Evolutionary conservation across 1,139 yeast species (phyloP).

Genomic region (Scheffersomyces lignicola): DNA sequence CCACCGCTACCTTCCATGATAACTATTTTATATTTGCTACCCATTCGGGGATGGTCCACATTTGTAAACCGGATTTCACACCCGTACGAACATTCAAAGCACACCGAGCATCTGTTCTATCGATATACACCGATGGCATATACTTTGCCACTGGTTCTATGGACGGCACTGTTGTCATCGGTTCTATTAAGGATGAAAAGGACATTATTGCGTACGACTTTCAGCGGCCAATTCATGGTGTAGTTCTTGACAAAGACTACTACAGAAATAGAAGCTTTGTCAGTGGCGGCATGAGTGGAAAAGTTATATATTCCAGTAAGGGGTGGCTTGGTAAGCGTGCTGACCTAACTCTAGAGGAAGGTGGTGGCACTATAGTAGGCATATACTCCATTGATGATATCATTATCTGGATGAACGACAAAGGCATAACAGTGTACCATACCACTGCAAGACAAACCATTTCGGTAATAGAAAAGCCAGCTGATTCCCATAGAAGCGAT

Average conservation of each 20-base stretch:
- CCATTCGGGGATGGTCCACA: slow-evolving; percentile 79
- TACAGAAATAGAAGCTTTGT: slow-evolving; percentile 60
- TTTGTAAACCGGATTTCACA: slow-evolving; percentile 58
- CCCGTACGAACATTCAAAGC: slow-evolving; percentile 74
- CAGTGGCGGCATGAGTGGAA: slow-evolving; percentile 91
- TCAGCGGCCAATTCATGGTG: slow-evolving; percentile 85
- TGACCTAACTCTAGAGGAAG: slow-evolving; percentile 63
- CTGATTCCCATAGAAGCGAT: slow-evolving; percentile 69
- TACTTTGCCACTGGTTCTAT: slow-evolving; percentile 85
- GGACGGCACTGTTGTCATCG: slow-evolving; percentile 89
- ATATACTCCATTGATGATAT: slow-evolving; percentile 61
- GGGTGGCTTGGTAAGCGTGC: slow-evolving; percentile 86
- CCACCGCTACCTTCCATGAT: slow-evolving; percentile 63
- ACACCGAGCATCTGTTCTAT: slow-evolving; percentile 80
- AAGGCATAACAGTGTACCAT: slow-evolving; percentile 67
- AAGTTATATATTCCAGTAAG: slow-evolving; percentile 68
- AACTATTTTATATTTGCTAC: slow-evolving; percentile 77
- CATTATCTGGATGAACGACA: slow-evolving; percentile 82
- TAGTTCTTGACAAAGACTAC: slow-evolving; percentile 75
- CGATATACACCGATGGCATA: slow-evolving; percentile 69
- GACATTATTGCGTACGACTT: slow-evolving; percentile 79
- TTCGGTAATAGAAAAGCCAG: slow-evolving; percentile 56
- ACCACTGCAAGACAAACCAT: slow-evolving; percentile 46
- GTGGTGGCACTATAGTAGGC: slow-evolving; percentile 72
- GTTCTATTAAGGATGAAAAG: slow-evolving; percentile 60